Conservation (phyloP, 2,329 filamentous ascomycete genomes). For the Fusarium hostae region DNA sequence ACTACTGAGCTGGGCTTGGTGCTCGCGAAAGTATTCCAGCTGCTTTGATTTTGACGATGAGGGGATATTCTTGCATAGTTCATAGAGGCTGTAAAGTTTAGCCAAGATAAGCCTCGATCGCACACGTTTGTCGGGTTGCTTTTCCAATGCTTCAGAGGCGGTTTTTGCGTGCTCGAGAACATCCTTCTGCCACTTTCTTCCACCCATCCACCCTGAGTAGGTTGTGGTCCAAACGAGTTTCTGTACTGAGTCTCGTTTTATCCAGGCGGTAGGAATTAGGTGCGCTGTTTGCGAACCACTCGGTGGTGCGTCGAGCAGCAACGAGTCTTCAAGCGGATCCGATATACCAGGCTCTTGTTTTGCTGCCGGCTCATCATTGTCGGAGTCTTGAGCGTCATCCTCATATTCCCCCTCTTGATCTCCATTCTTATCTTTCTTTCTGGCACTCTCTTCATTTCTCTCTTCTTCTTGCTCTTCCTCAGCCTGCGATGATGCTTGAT, state of each 20-base stretch:
- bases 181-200: slow-evolving; percentile 22
- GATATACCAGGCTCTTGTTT: not conserved
- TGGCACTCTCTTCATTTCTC: not conserved
- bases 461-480: not conserved
- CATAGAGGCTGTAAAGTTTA: slow-evolving; percentile 20
- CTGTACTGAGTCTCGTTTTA: slow-evolving; percentile 16
- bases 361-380: not conserved
- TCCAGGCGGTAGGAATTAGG: not conserved
- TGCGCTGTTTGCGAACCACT: slow-evolving; percentile 3
- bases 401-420: not conserved
- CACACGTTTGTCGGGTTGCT: not conserved
- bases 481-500: not conserved
- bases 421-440: not conserved
- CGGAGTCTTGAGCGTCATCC: not conserved
- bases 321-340: slow-evolving; percentile 25
- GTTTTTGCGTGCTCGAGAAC: not conserved
- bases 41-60: slow-evolving; percentile 22
- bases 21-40: slow-evolving; percentile 18
- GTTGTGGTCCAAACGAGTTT: slow-evolving; percentile 17
- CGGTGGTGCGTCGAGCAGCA: slow-evolving; percentile 30
- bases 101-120: slow-evolving; percentile 25
- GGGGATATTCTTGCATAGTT: slow-evolving; percentile 31
- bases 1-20: not conserved
- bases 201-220: slow-evolving; percentile 24
- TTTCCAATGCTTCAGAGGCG: not conserved